Evolutionary conservation across 352 stramenopile genomes (phyloP).

Genomic region (Pythium periplocum): DNA sequence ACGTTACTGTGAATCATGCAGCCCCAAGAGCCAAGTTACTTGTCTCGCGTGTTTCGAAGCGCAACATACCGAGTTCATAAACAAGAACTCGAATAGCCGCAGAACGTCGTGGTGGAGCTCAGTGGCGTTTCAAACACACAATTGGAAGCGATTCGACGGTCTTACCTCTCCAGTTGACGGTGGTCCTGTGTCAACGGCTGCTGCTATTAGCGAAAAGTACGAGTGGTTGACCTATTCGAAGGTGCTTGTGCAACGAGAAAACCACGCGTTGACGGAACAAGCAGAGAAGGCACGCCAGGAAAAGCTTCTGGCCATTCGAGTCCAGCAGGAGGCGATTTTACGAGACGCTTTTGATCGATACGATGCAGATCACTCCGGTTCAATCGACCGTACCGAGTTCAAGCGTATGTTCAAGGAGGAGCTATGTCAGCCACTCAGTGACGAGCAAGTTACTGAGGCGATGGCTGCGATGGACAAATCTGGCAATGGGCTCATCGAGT

Average conservation of each 20-base stretch:
- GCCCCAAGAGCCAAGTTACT: neutral
- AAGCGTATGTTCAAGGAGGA: conserved; percentile 42
- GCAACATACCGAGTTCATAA: neutral
- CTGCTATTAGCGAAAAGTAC: conserved; percentile 19
- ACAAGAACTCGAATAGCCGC: neutral
- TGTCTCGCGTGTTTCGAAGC: neutral
- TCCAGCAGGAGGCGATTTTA: conserved; percentile 35
- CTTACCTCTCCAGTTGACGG: neutral
- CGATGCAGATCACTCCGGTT: conserved; percentile 31
- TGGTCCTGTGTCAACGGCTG: neutral
- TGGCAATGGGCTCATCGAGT: conserved; percentile 33
- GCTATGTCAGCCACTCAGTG: conserved; percentile 31
- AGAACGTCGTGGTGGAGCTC: conserved; percentile 13
- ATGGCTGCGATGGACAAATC: conserved; percentile 39
- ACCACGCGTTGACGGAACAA: conserved; percentile 7
- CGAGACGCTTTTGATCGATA: conserved; percentile 41
- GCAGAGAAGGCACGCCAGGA: conserved; percentile 17
- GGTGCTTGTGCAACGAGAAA: neutral
- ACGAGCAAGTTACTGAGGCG: conserved; percentile 25
- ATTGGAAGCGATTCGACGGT: conserved; percentile 8
- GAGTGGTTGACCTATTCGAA: conserved; percentile 16
- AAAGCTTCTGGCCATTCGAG: conserved; percentile 23
- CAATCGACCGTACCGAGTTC: conserved; percentile 31
- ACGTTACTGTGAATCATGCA: conserved; percentile 7
- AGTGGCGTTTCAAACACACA: conserved; percentile 10